Percentiles rank a stretch among this genome's conserved stretches.
Conservation (phyloP, 805 yeast genomes). For the Komagataella pseudopastoris region DNA sequence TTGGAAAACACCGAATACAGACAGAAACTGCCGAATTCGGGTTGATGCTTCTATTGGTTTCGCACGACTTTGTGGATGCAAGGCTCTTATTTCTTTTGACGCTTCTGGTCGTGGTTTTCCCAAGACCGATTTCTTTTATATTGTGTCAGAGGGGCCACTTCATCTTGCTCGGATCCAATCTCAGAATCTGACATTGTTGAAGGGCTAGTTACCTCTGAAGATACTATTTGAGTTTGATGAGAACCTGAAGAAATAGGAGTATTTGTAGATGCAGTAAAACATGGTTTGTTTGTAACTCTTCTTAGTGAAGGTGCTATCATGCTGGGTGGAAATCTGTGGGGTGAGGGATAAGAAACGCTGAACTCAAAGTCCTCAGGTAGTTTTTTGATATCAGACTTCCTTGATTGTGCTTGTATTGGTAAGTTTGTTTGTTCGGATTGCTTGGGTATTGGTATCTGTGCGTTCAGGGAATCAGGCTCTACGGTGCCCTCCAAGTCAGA, state of each 20-base stretch:
- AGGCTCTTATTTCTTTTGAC: neutral
- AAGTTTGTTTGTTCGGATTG: neutral
- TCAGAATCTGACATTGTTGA: neutral
- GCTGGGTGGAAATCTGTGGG: slow-evolving; percentile 6
- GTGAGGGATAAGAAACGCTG: slow-evolving; percentile 3
- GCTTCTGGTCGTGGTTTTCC: neutral
- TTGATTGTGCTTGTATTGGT: neutral
- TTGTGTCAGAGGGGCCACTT: neutral
- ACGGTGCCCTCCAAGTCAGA: slow-evolving; percentile 20
- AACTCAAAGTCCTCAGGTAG: slow-evolving; percentile 1
- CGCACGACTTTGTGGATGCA: neutral
- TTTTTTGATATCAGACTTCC: neutral
- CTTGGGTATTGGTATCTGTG: neutral
- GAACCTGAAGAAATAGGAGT: neutral
- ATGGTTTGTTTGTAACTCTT: neutral
- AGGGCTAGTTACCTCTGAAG: neutral
- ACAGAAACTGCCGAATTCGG: neutral
- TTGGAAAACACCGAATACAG: neutral
- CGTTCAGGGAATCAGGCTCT: neutral
- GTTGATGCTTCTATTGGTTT: neutral
- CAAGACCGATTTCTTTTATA: neutral
- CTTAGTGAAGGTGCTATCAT: slow-evolving; percentile 4
- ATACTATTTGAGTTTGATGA: neutral
- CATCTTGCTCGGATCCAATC: neutral
- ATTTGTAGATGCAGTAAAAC: neutral